These are phyloP conservation scores for Hippophae rhamnoides DNA, from an alignment of 306 rosid species.

Conservation along the genomic window DNA sequence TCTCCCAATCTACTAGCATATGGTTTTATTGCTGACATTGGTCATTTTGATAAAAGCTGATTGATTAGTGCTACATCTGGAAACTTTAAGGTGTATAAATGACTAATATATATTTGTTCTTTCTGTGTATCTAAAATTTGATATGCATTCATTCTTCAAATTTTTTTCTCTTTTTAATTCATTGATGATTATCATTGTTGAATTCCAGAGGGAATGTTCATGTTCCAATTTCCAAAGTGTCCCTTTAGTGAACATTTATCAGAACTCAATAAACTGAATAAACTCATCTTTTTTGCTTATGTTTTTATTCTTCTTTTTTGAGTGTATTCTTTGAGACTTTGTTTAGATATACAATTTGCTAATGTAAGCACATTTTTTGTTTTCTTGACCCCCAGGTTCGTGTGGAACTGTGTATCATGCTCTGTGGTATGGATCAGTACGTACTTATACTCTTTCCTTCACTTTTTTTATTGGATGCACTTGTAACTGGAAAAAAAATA, in stretches of 20 bases:
- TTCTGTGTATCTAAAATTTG: background rate
- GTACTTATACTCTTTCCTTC: conserved; percentile 52
- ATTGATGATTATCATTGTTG: conserved; percentile 1
- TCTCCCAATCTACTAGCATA: conserved; percentile 8
- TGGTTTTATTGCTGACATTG: conserved; percentile 16
- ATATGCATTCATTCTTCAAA: background rate
- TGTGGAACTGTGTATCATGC: conserved; percentile 98
- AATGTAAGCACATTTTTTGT: conserved; percentile 15
- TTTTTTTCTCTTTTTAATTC: background rate
- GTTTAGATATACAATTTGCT: conserved; percentile 3
- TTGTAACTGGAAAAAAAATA: conserved; percentile 7
- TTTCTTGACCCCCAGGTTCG: conserved; percentile 57
- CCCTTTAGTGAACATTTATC: background rate
- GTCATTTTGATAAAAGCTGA: conserved; percentile 7
- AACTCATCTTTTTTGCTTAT: background rate
- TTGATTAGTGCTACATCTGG: background rate
- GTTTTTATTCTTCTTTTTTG: background rate
- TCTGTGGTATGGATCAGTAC: conserved; percentile 99
- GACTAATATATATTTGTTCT: conserved; percentile 5
- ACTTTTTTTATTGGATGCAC: conserved; percentile 17
- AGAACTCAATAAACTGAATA: background rate
- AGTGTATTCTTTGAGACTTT: conserved; percentile 1
- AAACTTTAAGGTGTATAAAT: background rate
- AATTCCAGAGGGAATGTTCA: background rate
- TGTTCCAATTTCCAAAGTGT: background rate